Base-by-base conservation (phyloP, 2,329 filamentous ascomycete species). In the Penicillium sp. region DNA sequence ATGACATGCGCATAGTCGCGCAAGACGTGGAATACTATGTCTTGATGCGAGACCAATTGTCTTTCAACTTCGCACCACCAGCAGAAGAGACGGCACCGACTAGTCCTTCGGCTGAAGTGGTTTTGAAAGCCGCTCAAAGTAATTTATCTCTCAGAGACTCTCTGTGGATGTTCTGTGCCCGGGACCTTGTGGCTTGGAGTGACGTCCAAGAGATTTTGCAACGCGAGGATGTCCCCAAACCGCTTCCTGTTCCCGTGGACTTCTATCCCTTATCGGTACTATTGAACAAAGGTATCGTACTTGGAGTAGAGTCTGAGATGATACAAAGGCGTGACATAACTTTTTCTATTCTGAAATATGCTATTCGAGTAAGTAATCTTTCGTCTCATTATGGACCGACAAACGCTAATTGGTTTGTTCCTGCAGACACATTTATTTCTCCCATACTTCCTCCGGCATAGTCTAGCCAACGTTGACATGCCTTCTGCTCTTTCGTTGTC, bases 21-120 rank as follows among this genome's bases (percentile, higher is more conserved):
- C 91, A 97, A 66, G 95, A 96, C 65, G 91, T 97, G 42, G 94
- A 99, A 71, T 97, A 94, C 66, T 97, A 96, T 70, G 87, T 88
- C 54, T 85, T 94, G 65, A 95, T 95, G 85, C 86, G 92, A 61
- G 94, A 99, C 67, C 89, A 95, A 65, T 85, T 75, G 20, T 75
- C 71, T 9, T 77, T 74, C 64, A 77, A 74, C 60, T 77, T 81
- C 60, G 72, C 75, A 12, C 73, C 74, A 26, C 73, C 74, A 20
- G 62, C 71, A n/a, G 78, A 81, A 57, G 78, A 79, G 46, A 70
- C 73, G 8, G 64, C 77, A 30, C 79, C 79, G 14, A 70, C 76
- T 5, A 81, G 78, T 56, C 79, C 80, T 1, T 78, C 77, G 5
- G 74, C 72, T 40, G 77, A 75, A 55, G 66, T 77, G 64, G 71